phyloP scores from a whole-genome alignment of 1,284 basidiomycete species.

The Cryptococcus hybrid region DNA sequence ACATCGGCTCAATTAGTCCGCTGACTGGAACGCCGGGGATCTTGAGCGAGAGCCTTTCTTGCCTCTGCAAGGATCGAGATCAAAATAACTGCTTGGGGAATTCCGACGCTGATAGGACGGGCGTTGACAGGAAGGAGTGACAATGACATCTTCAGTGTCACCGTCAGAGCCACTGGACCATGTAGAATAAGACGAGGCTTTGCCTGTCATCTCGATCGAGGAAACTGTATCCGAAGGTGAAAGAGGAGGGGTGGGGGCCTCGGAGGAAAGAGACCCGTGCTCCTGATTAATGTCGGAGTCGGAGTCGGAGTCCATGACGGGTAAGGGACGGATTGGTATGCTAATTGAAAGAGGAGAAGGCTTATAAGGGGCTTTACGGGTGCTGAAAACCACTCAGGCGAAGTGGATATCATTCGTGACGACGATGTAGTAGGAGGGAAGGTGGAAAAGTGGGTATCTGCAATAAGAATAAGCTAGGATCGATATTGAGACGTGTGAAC shows the following conservation, averaged over 20 bases:
- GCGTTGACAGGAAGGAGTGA: constrained; percentile 12
- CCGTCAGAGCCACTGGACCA: constrained; percentile 9
- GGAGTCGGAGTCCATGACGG: constrained; percentile 4
- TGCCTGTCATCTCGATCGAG: constrained; percentile 13
- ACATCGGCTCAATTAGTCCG: constrained; percentile 24
- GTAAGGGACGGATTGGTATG: constrained; percentile 7
- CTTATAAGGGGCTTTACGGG: constrained; percentile 12
- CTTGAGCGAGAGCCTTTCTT: constrained; percentile 8
- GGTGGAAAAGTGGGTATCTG: constrained; percentile 20
- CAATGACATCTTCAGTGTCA: constrained; percentile 9
- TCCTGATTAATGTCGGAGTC: neutral
- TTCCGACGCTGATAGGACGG: constrained; percentile 4
- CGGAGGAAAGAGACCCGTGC: constrained; percentile 1
- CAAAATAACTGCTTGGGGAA: constrained; percentile 10
- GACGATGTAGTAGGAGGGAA: constrained; percentile 16
- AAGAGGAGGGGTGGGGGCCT: constrained; percentile 11
- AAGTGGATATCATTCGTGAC: constrained; percentile 8
- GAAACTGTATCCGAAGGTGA: constrained; percentile 9
- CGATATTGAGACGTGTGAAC: neutral
- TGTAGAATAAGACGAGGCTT: constrained; percentile 2
- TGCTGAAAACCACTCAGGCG: constrained; percentile 23
- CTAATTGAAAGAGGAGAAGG: constrained; percentile 12
- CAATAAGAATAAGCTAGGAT: too few species aligned
- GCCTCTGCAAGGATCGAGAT: constrained; percentile 7
- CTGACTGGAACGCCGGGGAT: constrained; percentile 15